Evolutionary conservation across 352 stramenopile genomes (phyloP), one percentile per base, ranked within the genome.

Genomic region (Phytophthora agathidicida): DNA sequence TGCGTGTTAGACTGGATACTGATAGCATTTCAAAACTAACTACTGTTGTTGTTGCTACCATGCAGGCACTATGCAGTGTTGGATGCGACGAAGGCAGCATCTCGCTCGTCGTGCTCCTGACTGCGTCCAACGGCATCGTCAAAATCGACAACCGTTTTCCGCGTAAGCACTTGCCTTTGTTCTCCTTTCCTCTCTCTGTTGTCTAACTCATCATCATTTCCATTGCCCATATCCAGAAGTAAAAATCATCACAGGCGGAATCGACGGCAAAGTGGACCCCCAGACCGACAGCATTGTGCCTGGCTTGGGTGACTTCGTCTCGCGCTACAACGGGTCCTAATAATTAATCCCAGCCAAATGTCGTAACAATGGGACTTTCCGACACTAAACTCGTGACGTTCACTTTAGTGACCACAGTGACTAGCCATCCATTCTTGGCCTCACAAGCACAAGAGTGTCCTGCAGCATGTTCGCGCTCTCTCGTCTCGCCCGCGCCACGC

Each of bases 241-340:
- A 27, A 71, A 72, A 49, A 72, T 78, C 27, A 53, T 81, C 35
- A 73, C 63, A 3, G 48, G 66, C 5, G 68, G 64, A 9, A 68
- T 83, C 14, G 73, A 80, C 14, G 31, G 51, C 8, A 67, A 80
- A 42, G 51, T 60, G 19, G 45, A 71, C 10, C 37, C 26, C 5
- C 46, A 41, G 2, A 65, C 61, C 6, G 44, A 64, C 16, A 72
- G 44, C 16, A 78, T 72, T 17, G 27, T 66, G 23, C 56, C 57
- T 1, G 71, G 73, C 14, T 65, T 88, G 11, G 64, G 73, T 16
- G 65, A 84, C 56, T 88, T 88, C 30, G 38, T 75, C 1, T 57
- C 53, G 20, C 62, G 75, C 9, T 88, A 84, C 51, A 80, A 82
- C 41, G 45, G 45, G 27, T 42, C 32, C 7, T 64, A 35, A 44